Evolutionary conservation across 2,329 filamentous ascomycete species (phyloP).

Genomic region (Colletotrichum spaethianum): DNA sequence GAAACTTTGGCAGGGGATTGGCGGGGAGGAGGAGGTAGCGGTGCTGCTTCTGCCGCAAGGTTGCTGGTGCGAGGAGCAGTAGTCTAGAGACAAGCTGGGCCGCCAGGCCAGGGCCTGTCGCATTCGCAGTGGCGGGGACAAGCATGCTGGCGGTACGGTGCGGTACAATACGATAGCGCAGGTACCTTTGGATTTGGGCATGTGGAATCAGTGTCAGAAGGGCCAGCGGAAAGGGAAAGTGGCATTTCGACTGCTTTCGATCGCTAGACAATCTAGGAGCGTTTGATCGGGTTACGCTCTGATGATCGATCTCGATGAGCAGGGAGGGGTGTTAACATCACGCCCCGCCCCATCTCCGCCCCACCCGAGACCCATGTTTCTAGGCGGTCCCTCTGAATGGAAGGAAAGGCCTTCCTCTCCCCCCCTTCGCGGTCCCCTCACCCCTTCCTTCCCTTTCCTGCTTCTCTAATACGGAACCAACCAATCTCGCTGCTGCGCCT

Average conservation of each 20-base stretch:
- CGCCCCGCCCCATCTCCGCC: neutral
- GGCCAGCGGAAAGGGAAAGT: slow-evolving; percentile 37
- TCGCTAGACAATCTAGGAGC: slow-evolving; percentile 40
- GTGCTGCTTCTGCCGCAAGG: neutral
- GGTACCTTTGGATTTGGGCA: slow-evolving; percentile 8
- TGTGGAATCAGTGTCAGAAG: slow-evolving; percentile 14
- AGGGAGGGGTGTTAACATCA: slow-evolving; percentile 21
- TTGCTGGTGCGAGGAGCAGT: slow-evolving; percentile 9
- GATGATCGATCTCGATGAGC: slow-evolving; percentile 46
- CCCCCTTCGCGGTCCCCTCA: neutral
- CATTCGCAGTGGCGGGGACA: slow-evolving; percentile 1
- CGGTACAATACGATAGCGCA: neutral
- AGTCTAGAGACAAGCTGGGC: slow-evolving; percentile 11
- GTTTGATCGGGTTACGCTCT: slow-evolving; percentile 43
- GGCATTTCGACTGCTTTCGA: slow-evolving; percentile 41
- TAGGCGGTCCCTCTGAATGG: slow-evolving; percentile 20
- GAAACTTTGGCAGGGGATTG: slow-evolving; percentile 10
- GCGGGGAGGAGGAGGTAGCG: neutral
- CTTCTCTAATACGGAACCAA: neutral
- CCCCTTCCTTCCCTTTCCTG: neutral
- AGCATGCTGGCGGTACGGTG: neutral
- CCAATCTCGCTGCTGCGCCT: neutral
- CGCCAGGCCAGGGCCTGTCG: slow-evolving; percentile 2
- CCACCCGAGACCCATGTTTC: slow-evolving; percentile 9
- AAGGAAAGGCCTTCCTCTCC: slow-evolving; percentile 9